Evolutionary conservation across 176 grass and related monocot genomes (phyloP), one percentile per base, ranked within the genome.

Genomic region (Oryza nivara): DNA sequence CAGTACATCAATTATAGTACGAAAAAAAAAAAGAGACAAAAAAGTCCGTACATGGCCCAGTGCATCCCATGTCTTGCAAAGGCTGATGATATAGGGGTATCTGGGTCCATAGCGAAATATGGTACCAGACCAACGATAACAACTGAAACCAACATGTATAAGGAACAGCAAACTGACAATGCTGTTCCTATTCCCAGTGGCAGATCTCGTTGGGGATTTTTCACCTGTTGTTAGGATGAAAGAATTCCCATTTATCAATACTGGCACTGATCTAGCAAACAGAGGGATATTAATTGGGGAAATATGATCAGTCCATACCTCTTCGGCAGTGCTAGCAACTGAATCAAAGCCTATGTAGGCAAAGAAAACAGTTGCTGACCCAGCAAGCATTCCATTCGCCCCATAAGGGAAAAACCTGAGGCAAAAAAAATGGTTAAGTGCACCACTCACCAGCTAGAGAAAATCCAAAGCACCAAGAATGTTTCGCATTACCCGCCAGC

Each of bases 331-430:
- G 77, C 93, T 95, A 54, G 93, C 93, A 82, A 95, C 93, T 47
- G 90, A 77, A 85, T 95, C 93, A 19, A 95, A 95, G 51, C 93
- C 93, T 84, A 95, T 95, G 77, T 92, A 95, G 49, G 93, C 88
- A 80, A 92, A 95, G 86, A 95, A 95, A 28, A 92, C 88, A 44
- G 93, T 95, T 67, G 93, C 93, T 36, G 93, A 95, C 13, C 90
- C 93, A 64, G 90, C 83, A 84, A 95, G 93, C 85, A 95, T 84
- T 81, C 93, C 93, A 34, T 95, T 95, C 15, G 82, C 76, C 5
- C 93, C 93, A 86, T 76, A 95, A 4, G 93, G 93, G 32, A 95
- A 92, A 82, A 92, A 91, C 45, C 93, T 95, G 67, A 35, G 48
- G 68, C 49, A 11, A 60, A 85, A 23, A 36, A 4, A 71, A 68